Evolutionary conservation across 805 yeast genomes (phyloP).

Genomic region (Candida ponderosae): DNA sequence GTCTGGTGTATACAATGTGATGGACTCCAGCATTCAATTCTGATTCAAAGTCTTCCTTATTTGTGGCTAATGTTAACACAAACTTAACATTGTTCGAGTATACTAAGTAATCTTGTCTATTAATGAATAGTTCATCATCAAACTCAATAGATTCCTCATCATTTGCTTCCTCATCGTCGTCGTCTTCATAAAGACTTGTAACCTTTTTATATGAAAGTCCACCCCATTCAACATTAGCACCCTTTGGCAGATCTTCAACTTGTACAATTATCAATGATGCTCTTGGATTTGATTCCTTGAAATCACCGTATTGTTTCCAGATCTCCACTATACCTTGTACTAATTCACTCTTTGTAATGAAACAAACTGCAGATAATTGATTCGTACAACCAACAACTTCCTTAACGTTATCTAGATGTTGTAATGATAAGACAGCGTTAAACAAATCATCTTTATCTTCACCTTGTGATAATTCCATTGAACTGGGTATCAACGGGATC

Average conservation of each 20-base stretch:
- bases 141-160: neutral
- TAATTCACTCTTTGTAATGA: constrained; percentile 29
- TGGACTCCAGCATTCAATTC: constrained; percentile 7
- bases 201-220: constrained; percentile 44
- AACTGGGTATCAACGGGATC: constrained; percentile 72
- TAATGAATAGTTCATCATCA: neutral
- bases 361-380: constrained; percentile 47
- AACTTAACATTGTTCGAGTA: constrained; percentile 9
- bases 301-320: constrained; percentile 38
- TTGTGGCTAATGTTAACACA: constrained; percentile 13
- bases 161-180: constrained; percentile 28
- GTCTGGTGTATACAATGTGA: constrained; percentile 16
- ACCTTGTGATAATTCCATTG: constrained; percentile 41
- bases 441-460: constrained; percentile 15
- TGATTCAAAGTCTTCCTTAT: constrained; percentile 8
- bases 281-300: constrained; percentile 13
- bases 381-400: constrained; percentile 38
- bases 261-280: constrained; percentile 40
- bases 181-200: constrained; percentile 28
- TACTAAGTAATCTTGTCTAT: constrained; percentile 3
- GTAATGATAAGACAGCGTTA: constrained; percentile 54
- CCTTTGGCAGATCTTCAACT: constrained; percentile 52
- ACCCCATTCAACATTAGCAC: constrained; percentile 69
- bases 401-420: constrained; percentile 64
- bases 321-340: constrained; percentile 25